Percentiles rank a stretch among this genome's conserved stretches.
Conservation (phyloP, 176 grass and related monocot species). For the Oryza glaberrima region DNA sequence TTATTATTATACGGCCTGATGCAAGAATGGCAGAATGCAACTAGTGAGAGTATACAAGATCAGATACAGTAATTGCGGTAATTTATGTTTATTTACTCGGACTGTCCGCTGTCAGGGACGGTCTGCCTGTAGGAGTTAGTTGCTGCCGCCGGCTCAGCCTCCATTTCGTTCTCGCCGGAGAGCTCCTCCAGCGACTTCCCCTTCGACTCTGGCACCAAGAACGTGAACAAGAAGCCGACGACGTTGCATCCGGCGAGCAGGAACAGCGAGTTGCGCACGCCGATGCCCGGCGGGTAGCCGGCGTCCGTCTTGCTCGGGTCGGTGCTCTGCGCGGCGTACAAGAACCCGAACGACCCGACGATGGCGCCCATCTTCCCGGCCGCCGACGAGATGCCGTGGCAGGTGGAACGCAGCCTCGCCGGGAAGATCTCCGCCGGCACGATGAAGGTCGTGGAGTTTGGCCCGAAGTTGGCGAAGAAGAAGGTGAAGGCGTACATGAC, state of each 20-base stretch:
- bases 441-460: slow-evolving; percentile 69
- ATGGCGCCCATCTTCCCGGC: slow-evolving; percentile 61
- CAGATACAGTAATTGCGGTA: background rate
- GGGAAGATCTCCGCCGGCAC: slow-evolving; percentile 59
- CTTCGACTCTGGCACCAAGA: background rate
- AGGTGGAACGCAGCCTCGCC: slow-evolving; percentile 32
- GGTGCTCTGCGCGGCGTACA: slow-evolving; percentile 45
- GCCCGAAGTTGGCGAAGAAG: slow-evolving; percentile 84
- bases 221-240: background rate
- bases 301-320: slow-evolving; percentile 25
- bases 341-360: slow-evolving; percentile 59
- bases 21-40: background rate
- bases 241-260: slow-evolving; percentile 33
- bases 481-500: slow-evolving; percentile 64
- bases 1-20: background rate
- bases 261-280: slow-evolving; percentile 51
- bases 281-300: slow-evolving; percentile 49
- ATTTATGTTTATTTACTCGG: background rate
- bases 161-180: slow-evolving; percentile 53
- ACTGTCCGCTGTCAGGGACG: background rate
- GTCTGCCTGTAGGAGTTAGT: slow-evolving; percentile 14
- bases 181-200: slow-evolving; percentile 67
- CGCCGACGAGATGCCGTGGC: slow-evolving; percentile 68
- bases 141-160: slow-evolving; percentile 19
- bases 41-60: too few relatives aligned